Percentiles rank a stretch among this genome's conserved stretches.
phyloP scores from a whole-genome alignment of 2,329 filamentous ascomycete species.

The Pochonia chlamydosporia region DNA sequence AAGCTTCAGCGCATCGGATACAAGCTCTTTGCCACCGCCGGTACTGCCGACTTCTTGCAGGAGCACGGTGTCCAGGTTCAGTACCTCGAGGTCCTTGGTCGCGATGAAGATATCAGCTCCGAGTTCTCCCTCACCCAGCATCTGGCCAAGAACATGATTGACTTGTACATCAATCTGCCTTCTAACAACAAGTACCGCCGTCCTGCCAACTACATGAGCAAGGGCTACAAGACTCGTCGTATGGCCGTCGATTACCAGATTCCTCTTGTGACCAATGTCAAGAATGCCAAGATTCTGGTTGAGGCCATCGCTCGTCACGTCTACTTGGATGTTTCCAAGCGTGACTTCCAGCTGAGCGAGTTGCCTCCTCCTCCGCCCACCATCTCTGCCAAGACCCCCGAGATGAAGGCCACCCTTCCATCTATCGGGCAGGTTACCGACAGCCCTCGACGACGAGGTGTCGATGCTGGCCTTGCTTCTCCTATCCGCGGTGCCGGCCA shows the following conservation, averaged over 20 bases:
- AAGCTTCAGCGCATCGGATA: constrained; percentile 88
- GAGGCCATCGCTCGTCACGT: constrained; percentile 91
- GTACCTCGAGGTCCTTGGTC: constrained; percentile 81
- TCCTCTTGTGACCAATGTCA: constrained; percentile 95
- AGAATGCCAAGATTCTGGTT: constrained; percentile 95
- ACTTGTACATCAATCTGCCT: constrained; percentile 98
- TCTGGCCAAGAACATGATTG: constrained; percentile 94
- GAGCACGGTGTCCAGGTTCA: constrained; percentile 89
- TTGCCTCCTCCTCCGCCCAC: constrained; percentile 68
- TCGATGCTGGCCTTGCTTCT: constrained; percentile 16
- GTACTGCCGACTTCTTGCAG: constrained; percentile 93
- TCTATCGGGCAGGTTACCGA: constrained; percentile 29
- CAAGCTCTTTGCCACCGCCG: constrained; percentile 92
- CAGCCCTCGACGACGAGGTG: constrained; percentile 27
- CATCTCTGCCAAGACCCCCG: constrained; percentile 51
- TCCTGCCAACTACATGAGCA: constrained; percentile 97
- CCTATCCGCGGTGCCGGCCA: constrained; percentile 18
- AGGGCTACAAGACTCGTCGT: constrained; percentile 90
- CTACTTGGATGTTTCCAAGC: constrained; percentile 72
- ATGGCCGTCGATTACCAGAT: constrained; percentile 99
- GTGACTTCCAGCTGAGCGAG: constrained; percentile 91
- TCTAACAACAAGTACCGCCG: constrained; percentile 96
- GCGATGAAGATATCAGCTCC: constrained; percentile 79
- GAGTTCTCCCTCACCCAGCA: constrained; percentile 98
- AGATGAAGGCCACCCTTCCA: constrained; percentile 45